A percentile compares a stretch with the other conserved stretches of the same genome.
Conservation (phyloP, 1,284 basidiomycete species). For the Naganishia liquefaciens region DNA sequence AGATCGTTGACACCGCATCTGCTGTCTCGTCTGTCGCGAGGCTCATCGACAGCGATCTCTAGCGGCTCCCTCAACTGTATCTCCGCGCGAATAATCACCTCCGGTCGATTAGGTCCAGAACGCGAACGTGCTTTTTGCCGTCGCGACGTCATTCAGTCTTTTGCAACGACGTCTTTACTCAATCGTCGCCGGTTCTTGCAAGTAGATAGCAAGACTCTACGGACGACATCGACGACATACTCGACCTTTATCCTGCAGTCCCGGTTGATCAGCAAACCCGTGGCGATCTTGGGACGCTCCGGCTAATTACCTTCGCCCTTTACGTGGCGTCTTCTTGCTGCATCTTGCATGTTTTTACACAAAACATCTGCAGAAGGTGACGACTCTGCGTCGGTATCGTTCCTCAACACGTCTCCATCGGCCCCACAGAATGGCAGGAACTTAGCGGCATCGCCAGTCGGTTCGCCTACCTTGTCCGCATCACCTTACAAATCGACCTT, state of each 20-base stretch:
- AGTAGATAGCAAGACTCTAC: background rate
- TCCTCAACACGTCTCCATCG: background rate
- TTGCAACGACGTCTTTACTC: background rate
- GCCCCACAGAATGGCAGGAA: background rate
- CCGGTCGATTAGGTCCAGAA: conserved; percentile 2
- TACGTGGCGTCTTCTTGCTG: too few relatives aligned
- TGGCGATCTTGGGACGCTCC: background rate
- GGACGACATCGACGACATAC: too few relatives aligned
- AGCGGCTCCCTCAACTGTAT: too few relatives aligned
- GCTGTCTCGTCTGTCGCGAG: background rate
- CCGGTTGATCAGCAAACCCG: background rate
- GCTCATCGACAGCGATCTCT: background rate
- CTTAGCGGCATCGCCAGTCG: background rate
- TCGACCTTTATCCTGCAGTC: too few relatives aligned
- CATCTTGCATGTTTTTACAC: background rate
- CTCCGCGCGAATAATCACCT: background rate
- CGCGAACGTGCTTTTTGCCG: conserved; percentile 1
- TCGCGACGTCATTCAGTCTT: background rate
- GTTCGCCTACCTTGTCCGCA: background rate
- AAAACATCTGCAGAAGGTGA: background rate
- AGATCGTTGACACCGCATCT: too few relatives aligned
- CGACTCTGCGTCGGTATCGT: background rate
- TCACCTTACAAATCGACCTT: conserved; percentile 18
- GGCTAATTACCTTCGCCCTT: background rate
- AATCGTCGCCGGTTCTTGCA: background rate